Evolutionary conservation across 805 yeast species (phyloP).

Genomic region (Ogataea polymorpha): DNA sequence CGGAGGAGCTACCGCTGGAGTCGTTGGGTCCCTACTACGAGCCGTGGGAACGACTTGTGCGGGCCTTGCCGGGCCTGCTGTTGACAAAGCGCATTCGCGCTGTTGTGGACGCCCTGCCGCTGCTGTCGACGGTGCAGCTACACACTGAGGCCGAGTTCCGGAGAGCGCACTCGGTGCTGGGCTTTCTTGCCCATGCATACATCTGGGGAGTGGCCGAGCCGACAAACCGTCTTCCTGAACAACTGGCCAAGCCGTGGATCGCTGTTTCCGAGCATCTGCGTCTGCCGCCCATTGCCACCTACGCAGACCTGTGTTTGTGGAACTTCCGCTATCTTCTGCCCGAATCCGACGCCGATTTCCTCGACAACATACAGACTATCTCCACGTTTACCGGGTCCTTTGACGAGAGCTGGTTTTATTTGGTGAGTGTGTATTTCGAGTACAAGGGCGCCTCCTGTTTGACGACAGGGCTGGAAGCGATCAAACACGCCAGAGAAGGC

Average conservation of each 20-base stretch:
- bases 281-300: constrained; percentile 84
- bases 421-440: constrained; percentile 85
- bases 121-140: constrained; percentile 48
- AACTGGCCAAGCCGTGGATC: constrained; percentile 69
- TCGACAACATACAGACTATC: constrained; percentile 72
- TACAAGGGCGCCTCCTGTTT: constrained; percentile 73
- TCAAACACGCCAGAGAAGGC: constrained; percentile 49
- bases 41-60: constrained; percentile 75
- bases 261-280: constrained; percentile 56
- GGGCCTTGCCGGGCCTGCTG: constrained; percentile 68
- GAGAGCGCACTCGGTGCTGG: constrained; percentile 76
- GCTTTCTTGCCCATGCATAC: constrained; percentile 84
- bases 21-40: constrained; percentile 56
- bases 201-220: constrained; percentile 79
- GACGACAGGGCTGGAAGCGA: constrained; percentile 63
- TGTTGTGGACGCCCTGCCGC: constrained; percentile 62
- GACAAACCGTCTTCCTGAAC: constrained; percentile 58
- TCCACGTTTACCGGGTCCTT: constrained; percentile 85
- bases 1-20: constrained; percentile 60
- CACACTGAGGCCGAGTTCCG: constrained; percentile 51
- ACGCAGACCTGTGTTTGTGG: constrained; percentile 87
- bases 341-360: constrained; percentile 31
- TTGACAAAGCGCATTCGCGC: constrained; percentile 59
- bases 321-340: constrained; percentile 69
- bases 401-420: constrained; percentile 92